A percentile compares a stretch with the other conserved stretches of the same genome.
These are phyloP conservation scores for Tuber brumale DNA, from an alignment of 495 filamentous ascomycete species.

Conservation along the genomic window DNA sequence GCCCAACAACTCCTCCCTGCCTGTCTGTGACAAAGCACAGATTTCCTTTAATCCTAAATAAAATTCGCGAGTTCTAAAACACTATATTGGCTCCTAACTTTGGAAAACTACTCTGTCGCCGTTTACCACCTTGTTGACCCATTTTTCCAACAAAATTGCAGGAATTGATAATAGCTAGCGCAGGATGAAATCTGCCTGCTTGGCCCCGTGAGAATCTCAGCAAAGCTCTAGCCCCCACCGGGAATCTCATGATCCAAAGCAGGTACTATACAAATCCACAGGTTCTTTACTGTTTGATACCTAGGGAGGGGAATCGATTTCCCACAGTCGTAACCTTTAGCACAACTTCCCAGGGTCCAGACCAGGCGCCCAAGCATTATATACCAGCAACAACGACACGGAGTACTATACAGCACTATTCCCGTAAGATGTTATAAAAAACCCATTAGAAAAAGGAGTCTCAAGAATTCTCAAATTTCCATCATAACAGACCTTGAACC, in stretches of 20 bases:
- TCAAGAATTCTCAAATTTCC: too few species aligned
- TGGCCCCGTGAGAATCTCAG: background rate
- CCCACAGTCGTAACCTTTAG: too few species aligned
- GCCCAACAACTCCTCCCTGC: background rate
- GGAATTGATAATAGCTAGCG: background rate
- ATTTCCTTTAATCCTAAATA: background rate
- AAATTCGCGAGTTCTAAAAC: background rate
- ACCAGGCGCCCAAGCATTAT: too few species aligned
- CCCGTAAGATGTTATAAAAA: too few species aligned
- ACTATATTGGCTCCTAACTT: background rate
- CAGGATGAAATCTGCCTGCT: background rate
- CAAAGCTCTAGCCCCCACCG: background rate
- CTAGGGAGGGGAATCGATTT: too few species aligned
- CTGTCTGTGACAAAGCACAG: background rate
- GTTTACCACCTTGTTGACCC: background rate
- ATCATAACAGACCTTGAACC: too few species aligned
- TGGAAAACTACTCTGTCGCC: background rate
- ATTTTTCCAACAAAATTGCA: background rate
- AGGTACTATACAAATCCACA: background rate
- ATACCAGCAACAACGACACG: too few species aligned
- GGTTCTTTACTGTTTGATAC: background rate
- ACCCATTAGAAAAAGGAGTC: too few species aligned
- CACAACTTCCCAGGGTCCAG: too few species aligned
- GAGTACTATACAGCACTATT: too few species aligned
- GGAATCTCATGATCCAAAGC: background rate